phyloP scores from a whole-genome alignment of 176 grass and related monocot species.

The Carex cristatella region DNA sequence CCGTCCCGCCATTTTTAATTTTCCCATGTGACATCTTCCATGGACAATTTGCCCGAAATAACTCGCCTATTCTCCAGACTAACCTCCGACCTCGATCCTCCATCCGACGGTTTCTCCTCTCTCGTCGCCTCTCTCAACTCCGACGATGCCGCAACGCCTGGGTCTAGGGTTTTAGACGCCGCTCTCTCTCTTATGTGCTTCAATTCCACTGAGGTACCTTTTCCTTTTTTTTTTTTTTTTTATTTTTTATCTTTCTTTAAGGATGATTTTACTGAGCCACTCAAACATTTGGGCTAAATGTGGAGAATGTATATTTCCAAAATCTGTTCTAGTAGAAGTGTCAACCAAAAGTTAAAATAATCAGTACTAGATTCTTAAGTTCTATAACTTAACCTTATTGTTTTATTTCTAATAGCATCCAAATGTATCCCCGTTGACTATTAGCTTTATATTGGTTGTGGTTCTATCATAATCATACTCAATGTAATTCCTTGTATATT shows the following conservation, averaged over 20 bases:
- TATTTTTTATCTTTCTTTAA: too few relatives aligned
- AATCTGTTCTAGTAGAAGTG: too few relatives aligned
- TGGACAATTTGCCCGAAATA: slow-evolving; percentile 37
- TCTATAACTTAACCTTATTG: neutral
- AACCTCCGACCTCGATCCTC: slow-evolving; percentile 13
- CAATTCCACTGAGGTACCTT: slow-evolving; percentile 32
- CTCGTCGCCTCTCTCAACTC: slow-evolving; percentile 51
- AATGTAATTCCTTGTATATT: neutral
- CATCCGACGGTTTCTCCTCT: slow-evolving; percentile 33
- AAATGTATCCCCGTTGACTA: neutral
- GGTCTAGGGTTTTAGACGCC: slow-evolving; percentile 55
- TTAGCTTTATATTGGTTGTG: neutral
- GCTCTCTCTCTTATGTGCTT: slow-evolving; percentile 90
- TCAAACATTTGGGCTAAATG: too few relatives aligned
- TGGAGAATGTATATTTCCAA: too few relatives aligned
- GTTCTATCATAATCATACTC: neutral
- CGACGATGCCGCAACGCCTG: slow-evolving; percentile 6
- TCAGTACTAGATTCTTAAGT: too few relatives aligned
- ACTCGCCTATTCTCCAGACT: slow-evolving; percentile 37
- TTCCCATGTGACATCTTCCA: slow-evolving; percentile 18
- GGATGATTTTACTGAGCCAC: too few relatives aligned
- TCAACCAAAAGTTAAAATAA: too few relatives aligned
- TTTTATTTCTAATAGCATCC: neutral
- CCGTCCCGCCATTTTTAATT: neutral
- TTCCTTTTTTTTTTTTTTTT: neutral